Evolutionary conservation across 345 rosid genomes (phyloP).

Genomic region (Pseudoturritis turrita): DNA sequence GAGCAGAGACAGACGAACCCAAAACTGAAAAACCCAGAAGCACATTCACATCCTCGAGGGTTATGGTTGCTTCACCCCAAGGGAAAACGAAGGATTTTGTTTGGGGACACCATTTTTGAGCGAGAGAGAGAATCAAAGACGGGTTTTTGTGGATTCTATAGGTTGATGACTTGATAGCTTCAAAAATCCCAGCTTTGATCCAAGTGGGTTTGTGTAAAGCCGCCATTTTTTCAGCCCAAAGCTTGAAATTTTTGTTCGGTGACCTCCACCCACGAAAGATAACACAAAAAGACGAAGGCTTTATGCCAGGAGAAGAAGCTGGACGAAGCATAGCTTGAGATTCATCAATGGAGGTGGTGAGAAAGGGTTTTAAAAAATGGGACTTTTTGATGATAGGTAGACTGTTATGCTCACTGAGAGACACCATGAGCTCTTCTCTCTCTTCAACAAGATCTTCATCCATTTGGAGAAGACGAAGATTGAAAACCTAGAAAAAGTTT

Average conservation of each 20-base stretch:
- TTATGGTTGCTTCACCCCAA: slow-evolving; percentile 60
- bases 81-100: slow-evolving; percentile 48
- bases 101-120: slow-evolving; percentile 41
- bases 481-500: background rate
- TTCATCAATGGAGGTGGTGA: slow-evolving; percentile 7
- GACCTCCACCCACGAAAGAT: slow-evolving; percentile 33
- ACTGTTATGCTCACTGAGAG: slow-evolving; percentile 10
- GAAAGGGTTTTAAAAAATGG: slow-evolving; percentile 37
- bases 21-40: slow-evolving; percentile 40
- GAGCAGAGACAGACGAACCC: slow-evolving; percentile 35
- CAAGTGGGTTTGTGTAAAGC: slow-evolving; percentile 26
- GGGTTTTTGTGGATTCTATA: slow-evolving; percentile 11
- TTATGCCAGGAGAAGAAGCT: slow-evolving; percentile 3
- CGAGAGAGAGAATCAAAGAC: slow-evolving; percentile 35
- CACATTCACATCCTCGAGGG: slow-evolving; percentile 45
- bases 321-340: slow-evolving; percentile 9
- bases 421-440: slow-evolving; percentile 38
- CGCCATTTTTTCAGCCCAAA: slow-evolving; percentile 43
- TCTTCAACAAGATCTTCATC: slow-evolving; percentile 24
- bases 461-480: slow-evolving; percentile 5
- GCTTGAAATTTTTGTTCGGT: slow-evolving; percentile 31
- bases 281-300: slow-evolving; percentile 24
- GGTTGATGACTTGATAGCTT: slow-evolving; percentile 43
- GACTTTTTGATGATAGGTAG: slow-evolving; percentile 15
- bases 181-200: slow-evolving; percentile 42